Conservation (phyloP, 2,329 filamentous ascomycete genomes). For the Alternaria rosae region DNA sequence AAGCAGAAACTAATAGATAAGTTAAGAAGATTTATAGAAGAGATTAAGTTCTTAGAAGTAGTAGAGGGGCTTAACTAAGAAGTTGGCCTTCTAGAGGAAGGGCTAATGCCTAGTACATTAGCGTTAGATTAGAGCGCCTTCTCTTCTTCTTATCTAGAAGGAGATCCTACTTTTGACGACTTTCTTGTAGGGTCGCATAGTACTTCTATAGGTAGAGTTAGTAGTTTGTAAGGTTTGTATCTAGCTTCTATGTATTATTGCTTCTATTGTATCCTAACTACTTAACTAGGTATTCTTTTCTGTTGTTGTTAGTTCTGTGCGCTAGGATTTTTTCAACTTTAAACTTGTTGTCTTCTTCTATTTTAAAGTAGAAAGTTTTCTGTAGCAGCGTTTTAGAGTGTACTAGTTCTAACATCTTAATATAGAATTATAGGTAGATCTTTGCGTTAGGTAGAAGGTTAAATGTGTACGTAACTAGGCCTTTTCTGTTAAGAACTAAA, state of each 20-base stretch:
- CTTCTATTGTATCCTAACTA: neutral
- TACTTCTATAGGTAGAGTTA: neutral
- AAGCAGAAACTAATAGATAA: no score
- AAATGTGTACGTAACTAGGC: constrained; percentile 3
- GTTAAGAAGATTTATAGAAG: neutral
- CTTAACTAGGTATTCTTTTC: neutral
- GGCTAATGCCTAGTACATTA: neutral
- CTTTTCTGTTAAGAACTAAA: constrained; percentile 3
- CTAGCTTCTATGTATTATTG: neutral
- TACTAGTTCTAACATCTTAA: no score
- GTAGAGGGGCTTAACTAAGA: neutral
- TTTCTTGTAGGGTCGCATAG: neutral
- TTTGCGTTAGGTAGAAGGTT: neutral
- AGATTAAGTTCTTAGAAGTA: neutral
- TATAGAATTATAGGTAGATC: no score
- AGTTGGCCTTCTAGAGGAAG: neutral
- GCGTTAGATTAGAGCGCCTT: neutral
- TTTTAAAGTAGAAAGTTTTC: no score
- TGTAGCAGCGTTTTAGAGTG: no score
- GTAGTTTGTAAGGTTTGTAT: neutral
- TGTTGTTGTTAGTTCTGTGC: neutral
- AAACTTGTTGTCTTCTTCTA: neutral
- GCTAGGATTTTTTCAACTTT: neutral
- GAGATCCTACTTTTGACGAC: neutral
- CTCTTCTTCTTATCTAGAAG: neutral